Conservation (phyloP, 805 yeast species). For the Yamadazyma ubonensis region DNA sequence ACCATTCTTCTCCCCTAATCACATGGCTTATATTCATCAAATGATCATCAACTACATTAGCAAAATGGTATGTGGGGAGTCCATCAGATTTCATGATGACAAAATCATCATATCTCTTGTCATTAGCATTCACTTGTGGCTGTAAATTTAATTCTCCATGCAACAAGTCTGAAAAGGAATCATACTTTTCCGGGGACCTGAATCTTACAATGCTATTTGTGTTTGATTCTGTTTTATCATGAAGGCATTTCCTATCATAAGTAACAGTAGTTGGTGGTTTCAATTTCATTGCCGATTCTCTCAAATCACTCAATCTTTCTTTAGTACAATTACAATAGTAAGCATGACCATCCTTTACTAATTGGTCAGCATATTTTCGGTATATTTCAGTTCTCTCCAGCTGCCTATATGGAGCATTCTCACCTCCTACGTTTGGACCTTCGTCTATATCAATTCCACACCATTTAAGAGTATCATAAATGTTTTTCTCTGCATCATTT, state of each 20-base stretch:
- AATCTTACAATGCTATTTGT: constrained; percentile 58
- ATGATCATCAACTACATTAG: constrained; percentile 94
- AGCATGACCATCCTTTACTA: constrained; percentile 69
- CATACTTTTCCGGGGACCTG: constrained; percentile 70
- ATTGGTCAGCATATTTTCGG: constrained; percentile 49
- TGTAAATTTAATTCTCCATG: constrained; percentile 79
- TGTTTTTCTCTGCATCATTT: constrained; percentile 76
- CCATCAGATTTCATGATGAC: constrained; percentile 91
- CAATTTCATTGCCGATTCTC: constrained; percentile 70
- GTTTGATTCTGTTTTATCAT: constrained; percentile 41
- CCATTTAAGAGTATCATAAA: constrained; percentile 76
- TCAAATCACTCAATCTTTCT: constrained; percentile 64
- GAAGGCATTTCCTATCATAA: constrained; percentile 80
- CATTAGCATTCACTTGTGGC: constrained; percentile 69
- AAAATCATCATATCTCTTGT: constrained; percentile 84
- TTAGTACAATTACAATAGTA: constrained; percentile 86
- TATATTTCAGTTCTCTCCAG: constrained; percentile 75
- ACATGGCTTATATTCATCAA: constrained; percentile 92
- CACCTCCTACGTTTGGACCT: constrained; percentile 64
- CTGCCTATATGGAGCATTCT: constrained; percentile 78
- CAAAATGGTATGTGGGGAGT: constrained; percentile 94
- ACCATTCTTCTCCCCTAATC: constrained; percentile 97
- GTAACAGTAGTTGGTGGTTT: constrained; percentile 90
- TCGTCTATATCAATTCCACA: constrained; percentile 76
- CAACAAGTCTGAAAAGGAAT: constrained; percentile 65